Percentiles rank a stretch among this genome's conserved stretches.
Conservation (phyloP, 2,329 filamentous ascomycete species). For the Colletotrichum neosansevieriae region DNA sequence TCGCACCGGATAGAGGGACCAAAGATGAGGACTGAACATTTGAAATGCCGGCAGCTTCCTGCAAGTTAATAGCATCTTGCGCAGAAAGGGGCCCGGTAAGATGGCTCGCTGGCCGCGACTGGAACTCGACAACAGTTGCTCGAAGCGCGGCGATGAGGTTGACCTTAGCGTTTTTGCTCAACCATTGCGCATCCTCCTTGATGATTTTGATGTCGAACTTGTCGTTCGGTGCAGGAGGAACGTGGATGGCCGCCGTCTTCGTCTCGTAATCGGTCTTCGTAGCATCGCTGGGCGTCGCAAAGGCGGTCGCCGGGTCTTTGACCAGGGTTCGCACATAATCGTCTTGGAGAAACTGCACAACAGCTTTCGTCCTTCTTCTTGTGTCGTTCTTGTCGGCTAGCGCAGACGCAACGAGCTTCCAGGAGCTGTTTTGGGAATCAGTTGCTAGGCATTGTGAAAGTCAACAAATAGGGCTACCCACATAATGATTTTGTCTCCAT, state of each 20-base stretch:
- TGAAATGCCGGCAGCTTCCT: slow-evolving; percentile 77
- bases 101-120: slow-evolving; percentile 80
- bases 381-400: slow-evolving; percentile 68
- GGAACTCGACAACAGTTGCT: slow-evolving; percentile 85
- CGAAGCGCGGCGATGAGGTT: slow-evolving; percentile 87
- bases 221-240: slow-evolving; percentile 74
- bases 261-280: slow-evolving; percentile 82
- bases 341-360: slow-evolving; percentile 79
- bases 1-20: slow-evolving; percentile 63
- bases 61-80: slow-evolving; percentile 81
- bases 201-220: slow-evolving; percentile 81
- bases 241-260: slow-evolving; percentile 87
- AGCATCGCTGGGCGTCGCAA: slow-evolving; percentile 70
- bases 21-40: slow-evolving; percentile 70
- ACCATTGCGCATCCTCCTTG: slow-evolving; percentile 87
- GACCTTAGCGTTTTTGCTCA: slow-evolving; percentile 81
- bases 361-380: slow-evolving; percentile 63
- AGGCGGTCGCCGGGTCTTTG: slow-evolving; percentile 75
- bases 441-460: slow-evolving; percentile 22
- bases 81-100: slow-evolving; percentile 79
- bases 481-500: slow-evolving; percentile 83
- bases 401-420: slow-evolving; percentile 70
- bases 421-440: slow-evolving; percentile 61
- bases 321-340: slow-evolving; percentile 76
- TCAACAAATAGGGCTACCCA: slow-evolving; percentile 61